Conservation (phyloP, 495 filamentous ascomycete genomes). For the Penicillium malachiteum region DNA sequence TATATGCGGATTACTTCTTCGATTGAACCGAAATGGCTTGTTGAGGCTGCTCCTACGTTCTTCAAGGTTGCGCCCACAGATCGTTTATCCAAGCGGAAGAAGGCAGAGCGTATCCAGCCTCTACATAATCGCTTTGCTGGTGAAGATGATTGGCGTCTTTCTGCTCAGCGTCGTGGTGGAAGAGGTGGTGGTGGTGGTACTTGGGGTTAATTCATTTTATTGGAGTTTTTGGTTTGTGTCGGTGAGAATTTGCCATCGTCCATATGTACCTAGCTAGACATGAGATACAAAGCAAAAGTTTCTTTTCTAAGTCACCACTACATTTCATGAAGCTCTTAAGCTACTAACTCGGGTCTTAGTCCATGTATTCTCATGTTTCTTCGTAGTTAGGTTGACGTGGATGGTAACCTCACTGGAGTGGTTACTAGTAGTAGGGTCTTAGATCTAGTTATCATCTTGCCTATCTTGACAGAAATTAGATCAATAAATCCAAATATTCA, state of each 20-base stretch:
- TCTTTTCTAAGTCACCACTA: no score
- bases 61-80: constrained; percentile 96
- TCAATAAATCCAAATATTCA: no score
- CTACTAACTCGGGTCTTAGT: no score
- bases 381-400: no score
- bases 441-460: no score
- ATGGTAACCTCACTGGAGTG: no score
- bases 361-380: no score
- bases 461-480: no score
- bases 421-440: no score
- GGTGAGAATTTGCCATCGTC: neutral
- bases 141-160: constrained; percentile 91
- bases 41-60: constrained; percentile 94
- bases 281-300: no score
- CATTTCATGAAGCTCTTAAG: no score
- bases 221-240: neutral
- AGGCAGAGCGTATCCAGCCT: constrained; percentile 91
- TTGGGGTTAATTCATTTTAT: constrained; percentile 67
- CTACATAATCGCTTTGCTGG: constrained; percentile 88
- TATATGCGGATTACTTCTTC: constrained; percentile 93
- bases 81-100: constrained; percentile 84
- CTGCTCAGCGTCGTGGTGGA: constrained; percentile 82
- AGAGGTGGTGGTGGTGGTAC: constrained; percentile 91
- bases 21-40: constrained; percentile 90
- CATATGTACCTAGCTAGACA: neutral